Conservation (phyloP, 108 stramenopile species). For the Skeletonema menzelii region DNA sequence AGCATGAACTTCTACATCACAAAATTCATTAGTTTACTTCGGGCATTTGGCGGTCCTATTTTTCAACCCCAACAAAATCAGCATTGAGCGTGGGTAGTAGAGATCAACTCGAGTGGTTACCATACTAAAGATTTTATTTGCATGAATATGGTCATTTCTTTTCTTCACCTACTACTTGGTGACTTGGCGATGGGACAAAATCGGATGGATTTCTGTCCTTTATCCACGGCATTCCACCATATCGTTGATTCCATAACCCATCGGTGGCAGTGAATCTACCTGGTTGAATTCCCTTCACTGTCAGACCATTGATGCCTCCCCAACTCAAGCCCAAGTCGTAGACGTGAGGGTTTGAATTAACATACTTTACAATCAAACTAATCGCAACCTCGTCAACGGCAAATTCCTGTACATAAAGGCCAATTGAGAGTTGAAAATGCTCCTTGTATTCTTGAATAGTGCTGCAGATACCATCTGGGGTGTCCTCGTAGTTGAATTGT, state of each 20-base stretch:
- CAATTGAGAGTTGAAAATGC: constrained; percentile 67
- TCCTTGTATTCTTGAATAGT: constrained; percentile 79
- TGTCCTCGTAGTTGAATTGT: constrained; percentile 33
- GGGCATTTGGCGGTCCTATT: neutral
- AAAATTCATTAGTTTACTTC: neutral
- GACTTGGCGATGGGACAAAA: neutral
- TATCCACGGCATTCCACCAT: constrained; percentile 28
- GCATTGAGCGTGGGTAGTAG: neutral
- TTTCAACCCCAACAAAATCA: neutral
- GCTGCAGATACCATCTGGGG: constrained; percentile 23
- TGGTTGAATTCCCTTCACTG: constrained; percentile 77
- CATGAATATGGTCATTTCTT: neutral
- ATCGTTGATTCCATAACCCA: constrained; percentile 70
- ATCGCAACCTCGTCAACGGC: constrained; percentile 81
- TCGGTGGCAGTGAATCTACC: constrained; percentile 81
- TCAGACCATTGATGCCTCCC: constrained; percentile 88
- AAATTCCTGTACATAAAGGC: constrained; percentile 86
- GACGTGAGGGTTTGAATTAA: constrained; percentile 65
- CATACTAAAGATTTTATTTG: neutral
- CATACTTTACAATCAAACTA: constrained; percentile 61
- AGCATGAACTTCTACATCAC: neutral
- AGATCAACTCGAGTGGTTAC: neutral
- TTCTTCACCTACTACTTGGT: neutral
- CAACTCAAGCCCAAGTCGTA: constrained; percentile 80
- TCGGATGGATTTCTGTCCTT: constrained; percentile 8